These are phyloP conservation scores for Suillus variegatus DNA, from an alignment of 768 basidiomycete species.

Conservation along the genomic window DNA sequence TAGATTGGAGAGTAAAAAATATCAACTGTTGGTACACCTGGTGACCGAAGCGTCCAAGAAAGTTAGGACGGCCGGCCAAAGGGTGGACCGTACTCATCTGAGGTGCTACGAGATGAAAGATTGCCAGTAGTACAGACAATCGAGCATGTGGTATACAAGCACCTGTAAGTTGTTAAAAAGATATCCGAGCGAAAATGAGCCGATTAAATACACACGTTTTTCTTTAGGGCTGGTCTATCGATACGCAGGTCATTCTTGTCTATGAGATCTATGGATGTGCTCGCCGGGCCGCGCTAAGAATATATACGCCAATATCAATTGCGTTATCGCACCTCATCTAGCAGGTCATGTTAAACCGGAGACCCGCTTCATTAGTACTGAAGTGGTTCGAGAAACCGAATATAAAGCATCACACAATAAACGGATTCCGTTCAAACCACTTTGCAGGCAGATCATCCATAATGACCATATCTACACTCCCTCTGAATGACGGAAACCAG, in stretches of 20 bases:
- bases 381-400: conserved; percentile 10
- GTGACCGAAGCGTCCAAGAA: conserved; percentile 60
- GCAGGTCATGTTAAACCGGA: conserved; percentile 14
- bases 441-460: conserved; percentile 13
- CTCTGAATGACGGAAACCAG: conserved; percentile 55
- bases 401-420: conserved; percentile 7
- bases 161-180: conserved; percentile 68
- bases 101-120: conserved; percentile 58
- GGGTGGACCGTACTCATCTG: conserved; percentile 55
- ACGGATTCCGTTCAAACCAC: conserved; percentile 3
- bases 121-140: conserved; percentile 40
- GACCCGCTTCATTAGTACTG: conserved; percentile 15
- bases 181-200: conserved; percentile 32
- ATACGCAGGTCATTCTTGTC: no score
- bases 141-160: conserved; percentile 57
- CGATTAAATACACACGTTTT: conserved; percentile 5
- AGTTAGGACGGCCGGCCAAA: conserved; percentile 60
- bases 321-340: background rate
- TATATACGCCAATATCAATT: background rate
- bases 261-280: background rate
- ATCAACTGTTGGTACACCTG: conserved; percentile 54
- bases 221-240: conserved; percentile 49
- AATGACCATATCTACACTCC: conserved; percentile 34
- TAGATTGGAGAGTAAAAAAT: background rate
- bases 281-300: background rate